Percentiles rank a stretch among this genome's conserved stretches.
Conservation (phyloP, 2,329 filamentous ascomycete genomes). For the Rhytidhysteron rufulum region DNA sequence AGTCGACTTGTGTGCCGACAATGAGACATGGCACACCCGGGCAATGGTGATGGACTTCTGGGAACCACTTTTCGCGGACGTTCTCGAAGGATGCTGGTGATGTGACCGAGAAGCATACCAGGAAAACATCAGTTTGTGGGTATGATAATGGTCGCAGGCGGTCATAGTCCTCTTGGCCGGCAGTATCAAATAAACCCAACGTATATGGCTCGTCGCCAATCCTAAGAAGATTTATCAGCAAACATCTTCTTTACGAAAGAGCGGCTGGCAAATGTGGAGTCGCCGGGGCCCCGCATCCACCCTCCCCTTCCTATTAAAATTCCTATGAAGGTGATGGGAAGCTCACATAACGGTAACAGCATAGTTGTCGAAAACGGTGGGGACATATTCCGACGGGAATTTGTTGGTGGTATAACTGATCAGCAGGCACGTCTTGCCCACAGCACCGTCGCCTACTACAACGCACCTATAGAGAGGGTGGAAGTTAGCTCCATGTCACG, state of each 20-base stretch:
- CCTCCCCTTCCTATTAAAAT: background rate
- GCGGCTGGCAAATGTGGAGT: background rate
- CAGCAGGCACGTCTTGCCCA: conserved; percentile 97
- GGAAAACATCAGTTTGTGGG: conserved; percentile 96
- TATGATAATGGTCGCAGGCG: conserved; percentile 94
- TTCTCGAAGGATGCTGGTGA: conserved; percentile 98
- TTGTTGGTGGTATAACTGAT: conserved; percentile 99
- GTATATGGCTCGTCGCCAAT: conserved; percentile 99
- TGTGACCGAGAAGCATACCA: conserved; percentile 97
- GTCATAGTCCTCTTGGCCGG: conserved; percentile 99
- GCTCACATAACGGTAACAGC: conserved; percentile 98
- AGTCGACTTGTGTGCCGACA: conserved; percentile 94
- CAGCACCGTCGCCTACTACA: conserved; percentile 97
- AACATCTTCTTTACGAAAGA: conserved; percentile 16
- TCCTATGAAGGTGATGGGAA: background rate
- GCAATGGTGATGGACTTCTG: conserved; percentile 97
- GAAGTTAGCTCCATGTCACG: conserved; percentile 6
- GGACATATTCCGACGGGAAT: conserved; percentile 99
- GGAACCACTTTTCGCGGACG: conserved; percentile 98
- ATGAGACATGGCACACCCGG: conserved; percentile 96
- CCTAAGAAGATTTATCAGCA: conserved; percentile 53
- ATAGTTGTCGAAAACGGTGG: conserved; percentile 99
- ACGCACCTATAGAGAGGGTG: conserved; percentile 68
- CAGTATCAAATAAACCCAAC: conserved; percentile 94
- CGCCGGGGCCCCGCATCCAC: background rate